These are phyloP conservation scores for Sungouiozyma ichnusensis DNA, from an alignment of 805 yeast species.

Conservation along the genomic window DNA sequence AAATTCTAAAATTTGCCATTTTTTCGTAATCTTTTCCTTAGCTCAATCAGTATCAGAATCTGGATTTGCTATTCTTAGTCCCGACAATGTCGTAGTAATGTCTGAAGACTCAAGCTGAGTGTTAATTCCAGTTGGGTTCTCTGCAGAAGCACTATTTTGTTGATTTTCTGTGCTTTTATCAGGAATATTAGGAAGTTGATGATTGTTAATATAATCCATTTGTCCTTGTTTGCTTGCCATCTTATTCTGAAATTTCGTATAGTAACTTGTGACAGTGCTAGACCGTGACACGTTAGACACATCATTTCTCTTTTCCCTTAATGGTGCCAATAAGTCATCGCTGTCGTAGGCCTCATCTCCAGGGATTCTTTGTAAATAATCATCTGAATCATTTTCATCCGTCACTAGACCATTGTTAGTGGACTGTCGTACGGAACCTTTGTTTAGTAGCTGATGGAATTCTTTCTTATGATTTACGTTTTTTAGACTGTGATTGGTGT, in stretches of 20 bases:
- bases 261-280: conserved; percentile 26
- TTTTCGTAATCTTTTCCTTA: background rate
- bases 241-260: conserved; percentile 22
- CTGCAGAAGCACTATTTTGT: background rate
- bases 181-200: conserved; percentile 13
- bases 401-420: background rate
- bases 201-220: conserved; percentile 9
- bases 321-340: conserved; percentile 27
- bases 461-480: conserved; percentile 26
- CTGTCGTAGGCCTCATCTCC: conserved; percentile 31
- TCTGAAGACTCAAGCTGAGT: conserved; percentile 5
- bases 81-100: conserved; percentile 4
- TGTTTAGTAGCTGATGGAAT: conserved; percentile 23
- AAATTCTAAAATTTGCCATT: background rate
- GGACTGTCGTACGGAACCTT: conserved; percentile 6
- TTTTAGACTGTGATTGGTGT: conserved; percentile 3
- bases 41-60: conserved; percentile 19
- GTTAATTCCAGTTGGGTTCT: conserved; percentile 6
- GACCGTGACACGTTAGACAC: conserved; percentile 13
- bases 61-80: conserved; percentile 24
- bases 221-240: conserved; percentile 9
- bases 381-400: conserved; percentile 12
- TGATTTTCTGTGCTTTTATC: background rate
- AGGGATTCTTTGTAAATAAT: conserved; percentile 24
- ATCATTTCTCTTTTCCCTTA: conserved; percentile 14